Base-by-base conservation (phyloP, 768 basidiomycete species). In the Sporobolomyces pararoseus region DNA sequence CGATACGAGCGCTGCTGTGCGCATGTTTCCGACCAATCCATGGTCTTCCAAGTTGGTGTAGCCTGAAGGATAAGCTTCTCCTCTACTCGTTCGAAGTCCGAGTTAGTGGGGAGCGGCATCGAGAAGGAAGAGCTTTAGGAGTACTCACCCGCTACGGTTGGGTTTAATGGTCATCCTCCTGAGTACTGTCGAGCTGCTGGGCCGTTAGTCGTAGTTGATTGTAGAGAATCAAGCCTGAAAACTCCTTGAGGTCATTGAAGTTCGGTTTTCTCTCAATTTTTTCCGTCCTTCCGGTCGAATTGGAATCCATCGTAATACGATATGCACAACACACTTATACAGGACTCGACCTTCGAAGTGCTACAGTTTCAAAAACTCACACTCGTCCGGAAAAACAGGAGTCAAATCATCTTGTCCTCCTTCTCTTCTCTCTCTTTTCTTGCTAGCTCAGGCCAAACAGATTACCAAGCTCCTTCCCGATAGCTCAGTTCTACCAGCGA, bases 1-100 rank as follows among this genome's bases (percentile, higher is more conserved):
- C 6, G 70, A 71, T 21, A 75, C 60, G 27, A 74, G 63, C 0
- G 72, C 73, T 6, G 63, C 63, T 5, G 66, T 68, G 21, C 66
- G 57, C 55, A 68, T 68, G 57, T 74, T 70, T 3, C 73, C 73
- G 50, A 74, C 57, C 5, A 74, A 27, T 0, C 44, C 73, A 32
- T 74, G 72, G 47, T 73, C 71, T 9, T 44, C 23, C 7, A 65
- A 12, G 35, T 49, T 52, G 9, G 63, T 71, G 65, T 53, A 60
- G 13, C 57, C 57, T 1, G 49, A 29, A 25, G 55, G 57, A 42
- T 50, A 50, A n/a, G 1, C 55, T 17, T 10, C 31, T 4, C 50
- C 60, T 7, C 54, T 39, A 37, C 10, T 42, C 39, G 21, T 7
- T 23, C 7, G 14, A 17, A 49, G 47, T 21, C 47, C 47, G 47